These are phyloP conservation scores for Mycena indigotica DNA, from an alignment of 768 basidiomycete species.

Conservation along the genomic window DNA sequence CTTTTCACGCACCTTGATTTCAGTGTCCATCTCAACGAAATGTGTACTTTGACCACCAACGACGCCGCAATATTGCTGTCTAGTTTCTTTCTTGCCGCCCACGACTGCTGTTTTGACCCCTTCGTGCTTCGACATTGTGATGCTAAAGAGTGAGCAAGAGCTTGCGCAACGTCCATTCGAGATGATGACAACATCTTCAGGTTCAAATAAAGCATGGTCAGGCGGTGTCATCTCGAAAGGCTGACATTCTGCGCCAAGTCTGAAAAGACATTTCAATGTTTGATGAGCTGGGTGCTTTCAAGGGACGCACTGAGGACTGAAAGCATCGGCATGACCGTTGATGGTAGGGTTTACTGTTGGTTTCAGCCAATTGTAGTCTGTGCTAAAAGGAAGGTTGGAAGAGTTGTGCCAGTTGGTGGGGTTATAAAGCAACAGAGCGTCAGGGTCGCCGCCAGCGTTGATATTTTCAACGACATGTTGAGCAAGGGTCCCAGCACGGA, in stretches of 20 bases:
- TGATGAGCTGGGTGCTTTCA: background rate
- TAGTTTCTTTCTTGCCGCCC: slow-evolving; percentile 50
- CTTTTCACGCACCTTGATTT: slow-evolving; percentile 47
- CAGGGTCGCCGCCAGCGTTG: slow-evolving; percentile 46
- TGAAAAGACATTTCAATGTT: slow-evolving; percentile 21
- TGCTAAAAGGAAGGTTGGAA: slow-evolving; percentile 45
- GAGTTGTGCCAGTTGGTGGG: slow-evolving; percentile 51
- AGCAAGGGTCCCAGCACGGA: slow-evolving; percentile 52
- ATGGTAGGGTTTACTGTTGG: slow-evolving; percentile 44
- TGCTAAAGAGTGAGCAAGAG: slow-evolving; percentile 51
- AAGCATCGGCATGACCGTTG: slow-evolving; percentile 52
- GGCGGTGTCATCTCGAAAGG: slow-evolving; percentile 44
- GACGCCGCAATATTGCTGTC: slow-evolving; percentile 61
- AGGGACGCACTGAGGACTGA: slow-evolving; percentile 45
- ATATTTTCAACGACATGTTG: slow-evolving; percentile 50
- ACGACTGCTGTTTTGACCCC: slow-evolving; percentile 58
- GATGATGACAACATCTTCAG: slow-evolving; percentile 53
- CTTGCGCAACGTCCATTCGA: slow-evolving; percentile 58
- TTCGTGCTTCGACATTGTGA: slow-evolving; percentile 62
- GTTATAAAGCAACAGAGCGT: slow-evolving; percentile 48
- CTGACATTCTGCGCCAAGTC: slow-evolving; percentile 51
- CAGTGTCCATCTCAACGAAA: slow-evolving; percentile 60
- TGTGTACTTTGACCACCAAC: slow-evolving; percentile 66
- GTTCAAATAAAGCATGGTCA: slow-evolving; percentile 47
- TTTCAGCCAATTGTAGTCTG: slow-evolving; percentile 48